Percentiles rank a stretch among this genome's conserved stretches.
These are phyloP conservation scores for Eucalyptus erythrocorys DNA, from an alignment of 345 rosid genomes.

Conservation along the genomic window DNA sequence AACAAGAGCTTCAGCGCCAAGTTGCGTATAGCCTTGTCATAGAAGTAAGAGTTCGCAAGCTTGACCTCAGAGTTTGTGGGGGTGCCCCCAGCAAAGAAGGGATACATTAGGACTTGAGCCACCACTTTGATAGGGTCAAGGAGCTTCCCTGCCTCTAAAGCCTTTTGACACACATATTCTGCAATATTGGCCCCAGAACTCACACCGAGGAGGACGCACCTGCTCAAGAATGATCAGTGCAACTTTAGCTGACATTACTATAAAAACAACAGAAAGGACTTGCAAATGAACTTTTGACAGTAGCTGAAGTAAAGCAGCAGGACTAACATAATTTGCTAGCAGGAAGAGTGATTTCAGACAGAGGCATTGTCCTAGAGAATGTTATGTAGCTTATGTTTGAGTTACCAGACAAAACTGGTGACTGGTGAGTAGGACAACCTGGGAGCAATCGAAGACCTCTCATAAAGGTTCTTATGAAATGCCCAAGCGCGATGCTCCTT, in stretches of 20 bases:
- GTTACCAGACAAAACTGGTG: neutral
- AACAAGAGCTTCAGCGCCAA: slow-evolving; percentile 86
- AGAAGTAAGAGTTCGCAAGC: slow-evolving; percentile 74
- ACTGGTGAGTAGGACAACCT: neutral
- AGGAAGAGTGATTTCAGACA: neutral
- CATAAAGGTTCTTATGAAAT: neutral
- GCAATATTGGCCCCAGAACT: slow-evolving; percentile 93
- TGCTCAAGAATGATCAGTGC: slow-evolving; percentile 3
- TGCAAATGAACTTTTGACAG: neutral
- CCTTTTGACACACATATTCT: slow-evolving; percentile 67
- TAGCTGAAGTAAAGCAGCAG: neutral
- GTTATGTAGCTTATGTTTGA: neutral
- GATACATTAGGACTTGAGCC: slow-evolving; percentile 89
- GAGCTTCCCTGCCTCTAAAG: slow-evolving; percentile 53
- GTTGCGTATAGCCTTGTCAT: slow-evolving; percentile 66
- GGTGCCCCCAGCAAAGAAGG: slow-evolving; percentile 59
- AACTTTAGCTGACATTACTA: neutral
- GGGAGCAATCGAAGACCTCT: neutral
- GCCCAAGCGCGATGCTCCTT: neutral
- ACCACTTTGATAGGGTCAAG: slow-evolving; percentile 85
- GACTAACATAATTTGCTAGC: neutral
- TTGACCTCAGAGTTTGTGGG: slow-evolving; percentile 83
- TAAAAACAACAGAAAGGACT: neutral
- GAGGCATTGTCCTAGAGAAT: neutral
- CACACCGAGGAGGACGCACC: slow-evolving; percentile 87